phyloP scores from a whole-genome alignment of 345 rosid genomes.

The Eucalyptus viminalis region DNA sequence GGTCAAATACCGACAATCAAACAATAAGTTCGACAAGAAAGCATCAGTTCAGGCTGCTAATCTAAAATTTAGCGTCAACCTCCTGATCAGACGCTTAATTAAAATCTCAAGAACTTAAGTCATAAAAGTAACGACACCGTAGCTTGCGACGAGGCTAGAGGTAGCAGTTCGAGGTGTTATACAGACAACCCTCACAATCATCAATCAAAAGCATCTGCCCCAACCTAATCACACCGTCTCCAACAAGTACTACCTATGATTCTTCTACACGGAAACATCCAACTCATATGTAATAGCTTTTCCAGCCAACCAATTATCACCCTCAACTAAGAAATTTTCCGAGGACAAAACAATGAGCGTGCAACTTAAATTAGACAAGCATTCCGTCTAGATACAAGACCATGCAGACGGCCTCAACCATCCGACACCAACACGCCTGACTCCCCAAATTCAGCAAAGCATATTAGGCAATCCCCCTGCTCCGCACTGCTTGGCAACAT shows the following conservation, averaged over 20 bases:
- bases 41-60: neutral
- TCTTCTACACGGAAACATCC: neutral
- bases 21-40: neutral
- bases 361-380: neutral
- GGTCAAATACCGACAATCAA: neutral
- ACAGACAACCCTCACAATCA: neutral
- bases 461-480: neutral
- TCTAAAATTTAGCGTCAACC: neutral
- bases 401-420: neutral
- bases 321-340: neutral
- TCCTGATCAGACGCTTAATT: neutral
- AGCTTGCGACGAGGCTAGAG: neutral
- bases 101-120: neutral
- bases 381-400: neutral
- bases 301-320: neutral
- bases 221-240: neutral
- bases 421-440: neutral
- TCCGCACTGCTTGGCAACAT: neutral
- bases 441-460: neutral
- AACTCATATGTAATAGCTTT: neutral
- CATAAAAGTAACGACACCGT: neutral
- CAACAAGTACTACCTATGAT: neutral
- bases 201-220: neutral
- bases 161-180: neutral
- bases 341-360: neutral